Evolutionary conservation across 352 stramenopile species (phyloP).

Genomic region (Albugo candida): DNA sequence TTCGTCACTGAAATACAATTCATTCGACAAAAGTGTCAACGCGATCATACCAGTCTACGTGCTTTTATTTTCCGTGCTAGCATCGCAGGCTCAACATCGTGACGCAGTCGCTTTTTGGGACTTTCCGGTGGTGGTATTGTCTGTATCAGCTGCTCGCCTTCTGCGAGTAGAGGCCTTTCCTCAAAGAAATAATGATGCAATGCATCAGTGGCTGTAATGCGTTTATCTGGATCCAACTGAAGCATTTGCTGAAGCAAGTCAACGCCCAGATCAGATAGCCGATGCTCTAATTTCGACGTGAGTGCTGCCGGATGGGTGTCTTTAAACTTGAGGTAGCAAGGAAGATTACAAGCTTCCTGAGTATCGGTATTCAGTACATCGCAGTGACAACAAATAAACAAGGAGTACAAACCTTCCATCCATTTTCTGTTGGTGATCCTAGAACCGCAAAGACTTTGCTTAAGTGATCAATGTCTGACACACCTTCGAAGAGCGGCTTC

Average conservation of each 20-base stretch:
- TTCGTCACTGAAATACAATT: no score
- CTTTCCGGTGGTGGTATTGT: no score
- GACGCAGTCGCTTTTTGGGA: no score
- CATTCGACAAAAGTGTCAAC: no score
- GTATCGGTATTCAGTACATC: neutral
- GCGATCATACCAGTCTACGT: no score
- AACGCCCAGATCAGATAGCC: conserved; percentile 25
- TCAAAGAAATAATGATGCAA: conserved; percentile 43
- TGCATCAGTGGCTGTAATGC: conserved; percentile 27
- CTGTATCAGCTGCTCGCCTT: no score
- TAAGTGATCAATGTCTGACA: conserved; percentile 64
- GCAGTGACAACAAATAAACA: neutral
- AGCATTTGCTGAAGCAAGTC: conserved; percentile 33
- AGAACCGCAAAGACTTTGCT: conserved; percentile 48
- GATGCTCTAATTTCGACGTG: conserved; percentile 1
- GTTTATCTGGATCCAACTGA: conserved; percentile 31
- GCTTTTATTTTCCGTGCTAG: no score
- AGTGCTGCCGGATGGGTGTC: conserved; percentile 37
- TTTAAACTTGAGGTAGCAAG: conserved; percentile 60
- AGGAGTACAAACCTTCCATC: conserved; percentile 16
- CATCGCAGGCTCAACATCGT: no score
- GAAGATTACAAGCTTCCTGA: conserved; percentile 22
- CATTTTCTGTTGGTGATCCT: conserved; percentile 39
- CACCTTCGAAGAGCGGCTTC: conserved; percentile 32
- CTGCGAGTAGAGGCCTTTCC: conserved; percentile 17